phyloP scores from a whole-genome alignment of 2,329 filamentous ascomycete genomes.

The Pseudogymnoascus sp. region DNA sequence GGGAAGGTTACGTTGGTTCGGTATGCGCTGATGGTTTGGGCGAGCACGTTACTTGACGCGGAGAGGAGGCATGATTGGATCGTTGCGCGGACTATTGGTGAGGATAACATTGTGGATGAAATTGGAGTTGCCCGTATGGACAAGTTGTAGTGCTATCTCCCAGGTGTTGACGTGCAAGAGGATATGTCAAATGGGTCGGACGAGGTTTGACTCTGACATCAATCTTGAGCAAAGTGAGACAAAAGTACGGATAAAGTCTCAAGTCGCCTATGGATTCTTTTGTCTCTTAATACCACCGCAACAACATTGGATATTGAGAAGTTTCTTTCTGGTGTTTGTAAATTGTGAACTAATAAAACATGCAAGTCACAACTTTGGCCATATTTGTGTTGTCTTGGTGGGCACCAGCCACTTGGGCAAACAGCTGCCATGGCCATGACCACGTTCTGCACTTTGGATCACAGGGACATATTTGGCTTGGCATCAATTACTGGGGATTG shows the following conservation, averaged over 20 bases:
- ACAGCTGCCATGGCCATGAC: neutral
- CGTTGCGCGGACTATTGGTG: conserved; percentile 51
- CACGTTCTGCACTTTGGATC: neutral
- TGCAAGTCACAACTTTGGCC: neutral
- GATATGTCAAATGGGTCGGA: neutral
- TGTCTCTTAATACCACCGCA: neutral
- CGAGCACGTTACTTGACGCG: conserved; percentile 63
- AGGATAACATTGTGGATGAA: conserved; percentile 17
- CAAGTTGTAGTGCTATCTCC: too few relatives aligned
- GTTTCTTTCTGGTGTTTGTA: neutral
- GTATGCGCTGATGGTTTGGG: conserved; percentile 60
- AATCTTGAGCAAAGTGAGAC: neutral
- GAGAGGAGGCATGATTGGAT: conserved; percentile 59
- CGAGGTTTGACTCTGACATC: neutral
- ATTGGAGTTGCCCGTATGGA: neutral
- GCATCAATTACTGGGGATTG: neutral
- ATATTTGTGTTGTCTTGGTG: neutral
- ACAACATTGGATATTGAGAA: neutral
- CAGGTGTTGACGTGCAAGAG: neutral
- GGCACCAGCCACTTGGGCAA: neutral
- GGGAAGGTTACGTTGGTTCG: conserved; percentile 43
- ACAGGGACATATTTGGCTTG: neutral
- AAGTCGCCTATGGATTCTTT: neutral
- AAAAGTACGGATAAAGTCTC: neutral
- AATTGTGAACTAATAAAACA: neutral